These are phyloP conservation scores for Trichoderma hamatum DNA, from an alignment of 2,329 filamentous ascomycete genomes.

Conservation along the genomic window DNA sequence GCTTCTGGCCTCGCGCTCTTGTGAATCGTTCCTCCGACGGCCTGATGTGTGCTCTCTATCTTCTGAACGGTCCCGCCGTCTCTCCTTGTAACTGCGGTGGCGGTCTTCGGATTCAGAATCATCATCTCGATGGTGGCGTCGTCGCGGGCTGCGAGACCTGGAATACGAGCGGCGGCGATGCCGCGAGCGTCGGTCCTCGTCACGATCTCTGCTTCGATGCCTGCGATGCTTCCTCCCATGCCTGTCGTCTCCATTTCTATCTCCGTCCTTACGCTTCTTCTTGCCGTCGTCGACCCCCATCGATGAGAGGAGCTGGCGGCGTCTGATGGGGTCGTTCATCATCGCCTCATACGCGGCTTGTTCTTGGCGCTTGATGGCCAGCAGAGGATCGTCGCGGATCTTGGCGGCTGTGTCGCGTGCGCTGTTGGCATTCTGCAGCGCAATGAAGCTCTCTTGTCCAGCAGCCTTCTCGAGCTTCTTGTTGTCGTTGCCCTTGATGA, in stretches of 20 bases:
- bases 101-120: constrained; percentile 37
- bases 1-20: constrained; percentile 29
- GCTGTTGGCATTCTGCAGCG: constrained; percentile 70
- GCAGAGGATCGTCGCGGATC: constrained; percentile 84
- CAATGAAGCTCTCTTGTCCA: constrained; percentile 61
- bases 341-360: constrained; percentile 77
- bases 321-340: constrained; percentile 75
- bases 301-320: constrained; percentile 66
- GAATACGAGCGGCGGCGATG: constrained; percentile 51
- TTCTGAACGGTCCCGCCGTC: constrained; percentile 10
- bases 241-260: constrained; percentile 30
- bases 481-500: constrained; percentile 76
- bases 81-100: constrained; percentile 26
- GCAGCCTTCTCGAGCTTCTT: constrained; percentile 80
- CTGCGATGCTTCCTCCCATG: constrained; percentile 50
- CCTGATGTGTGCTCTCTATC: constrained; percentile 32
- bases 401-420: constrained; percentile 81
- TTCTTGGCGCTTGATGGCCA: constrained; percentile 92
- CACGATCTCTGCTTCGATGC: constrained; percentile 47
- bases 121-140: constrained; percentile 35
- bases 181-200: constrained; percentile 36
- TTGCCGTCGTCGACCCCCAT: constrained; percentile 60
- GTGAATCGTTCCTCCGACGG: constrained; percentile 30
- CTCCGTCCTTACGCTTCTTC: constrained; percentile 36
- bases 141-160: constrained; percentile 48